Percentiles rank a stretch among this genome's conserved stretches.
These are phyloP conservation scores for Noccaea caerulescens DNA, from an alignment of 345 rosid genomes.

Conservation along the genomic window DNA sequence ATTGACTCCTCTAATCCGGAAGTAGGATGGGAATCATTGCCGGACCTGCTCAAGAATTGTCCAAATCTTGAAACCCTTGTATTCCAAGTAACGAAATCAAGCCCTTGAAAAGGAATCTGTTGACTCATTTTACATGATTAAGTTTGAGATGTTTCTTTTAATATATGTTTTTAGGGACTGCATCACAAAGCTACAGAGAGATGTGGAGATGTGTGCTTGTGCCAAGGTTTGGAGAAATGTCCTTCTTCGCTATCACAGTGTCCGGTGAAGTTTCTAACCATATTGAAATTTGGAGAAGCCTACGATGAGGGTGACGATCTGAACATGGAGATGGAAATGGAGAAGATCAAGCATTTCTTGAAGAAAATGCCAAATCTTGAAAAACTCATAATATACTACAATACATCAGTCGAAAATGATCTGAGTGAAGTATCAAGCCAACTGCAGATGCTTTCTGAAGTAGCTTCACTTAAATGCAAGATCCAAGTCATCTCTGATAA, in stretches of 20 bases:
- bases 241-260: constrained; percentile 22
- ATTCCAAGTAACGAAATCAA: constrained; percentile 19
- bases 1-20: constrained; percentile 19
- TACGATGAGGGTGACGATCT: background rate
- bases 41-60: constrained; percentile 24
- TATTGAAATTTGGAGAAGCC: constrained; percentile 31
- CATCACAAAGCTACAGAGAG: constrained; percentile 23
- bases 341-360: constrained; percentile 26
- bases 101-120: background rate
- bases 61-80: constrained; percentile 40
- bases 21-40: constrained; percentile 40
- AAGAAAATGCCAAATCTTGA: constrained; percentile 31
- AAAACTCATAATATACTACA: constrained; percentile 22
- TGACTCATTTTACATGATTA: background rate
- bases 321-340: constrained; percentile 11
- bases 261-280: constrained; percentile 36
- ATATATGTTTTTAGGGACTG: constrained; percentile 20
- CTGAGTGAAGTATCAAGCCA: constrained; percentile 19
- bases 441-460: constrained; percentile 19
- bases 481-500: constrained; percentile 34
- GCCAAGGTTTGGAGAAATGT: constrained; percentile 13
- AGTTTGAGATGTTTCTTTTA: constrained; percentile 9
- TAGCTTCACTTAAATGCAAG: constrained; percentile 32
- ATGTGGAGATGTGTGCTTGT: constrained; percentile 34
- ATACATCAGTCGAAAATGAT: constrained; percentile 8